phyloP scores from a whole-genome alignment of 2,329 filamentous ascomycete genomes.

The Cladosporium velox region DNA sequence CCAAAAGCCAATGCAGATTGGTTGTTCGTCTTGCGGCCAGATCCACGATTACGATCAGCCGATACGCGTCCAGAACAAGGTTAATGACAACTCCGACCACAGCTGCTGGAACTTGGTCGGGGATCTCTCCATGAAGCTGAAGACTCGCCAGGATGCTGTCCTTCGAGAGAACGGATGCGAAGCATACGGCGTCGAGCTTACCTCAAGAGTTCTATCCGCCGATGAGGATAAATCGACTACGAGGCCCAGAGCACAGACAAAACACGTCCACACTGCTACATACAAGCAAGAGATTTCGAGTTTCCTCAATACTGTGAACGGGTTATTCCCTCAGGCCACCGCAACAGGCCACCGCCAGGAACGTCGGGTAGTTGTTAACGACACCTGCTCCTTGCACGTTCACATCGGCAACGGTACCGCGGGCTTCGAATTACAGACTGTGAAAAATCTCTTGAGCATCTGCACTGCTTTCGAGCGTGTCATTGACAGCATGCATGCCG shows the following conservation, averaged over 20 bases:
- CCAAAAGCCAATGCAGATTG: background rate
- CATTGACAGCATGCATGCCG: conserved; percentile 26
- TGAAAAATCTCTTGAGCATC: conserved; percentile 26
- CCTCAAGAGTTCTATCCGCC: background rate
- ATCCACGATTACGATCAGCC: background rate
- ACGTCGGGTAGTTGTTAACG: background rate
- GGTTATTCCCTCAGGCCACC: background rate
- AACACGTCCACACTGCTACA: background rate
- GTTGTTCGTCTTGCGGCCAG: background rate
- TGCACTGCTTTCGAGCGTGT: conserved; percentile 25
- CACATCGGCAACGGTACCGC: conserved; percentile 24
- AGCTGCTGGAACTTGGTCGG: background rate
- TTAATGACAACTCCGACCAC: background rate
- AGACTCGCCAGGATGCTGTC: background rate
- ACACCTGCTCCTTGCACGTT: conserved; percentile 25
- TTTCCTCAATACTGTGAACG: background rate
- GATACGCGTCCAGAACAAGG: background rate
- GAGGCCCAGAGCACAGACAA: too few relatives aligned
- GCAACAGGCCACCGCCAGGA: background rate
- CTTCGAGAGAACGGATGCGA: background rate
- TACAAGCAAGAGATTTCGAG: background rate
- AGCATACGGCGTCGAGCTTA: background rate
- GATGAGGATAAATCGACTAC: background rate
- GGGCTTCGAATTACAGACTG: conserved; percentile 22
- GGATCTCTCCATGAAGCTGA: background rate